Evolutionary conservation across 805 yeast species (phyloP).

Genomic region (Zygotorulaspora sp.): DNA sequence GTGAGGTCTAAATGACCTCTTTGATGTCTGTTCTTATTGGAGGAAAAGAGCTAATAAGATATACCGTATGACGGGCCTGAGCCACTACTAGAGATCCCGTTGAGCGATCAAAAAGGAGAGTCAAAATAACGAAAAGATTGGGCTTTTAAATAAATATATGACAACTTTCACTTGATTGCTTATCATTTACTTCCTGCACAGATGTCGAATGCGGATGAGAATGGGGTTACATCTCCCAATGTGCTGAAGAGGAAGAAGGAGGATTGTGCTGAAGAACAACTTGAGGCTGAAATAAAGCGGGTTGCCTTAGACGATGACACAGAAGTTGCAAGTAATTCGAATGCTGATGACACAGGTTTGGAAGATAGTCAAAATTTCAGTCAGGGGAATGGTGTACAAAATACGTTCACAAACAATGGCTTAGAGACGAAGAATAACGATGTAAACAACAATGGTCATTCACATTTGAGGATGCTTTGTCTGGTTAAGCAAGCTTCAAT

Average conservation of each 20-base stretch:
- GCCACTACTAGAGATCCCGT: too few species aligned
- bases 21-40: too few species aligned
- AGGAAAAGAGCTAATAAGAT: too few species aligned
- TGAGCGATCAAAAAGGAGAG: constrained; percentile 2
- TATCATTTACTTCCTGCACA: neutral
- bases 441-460: constrained; percentile 55
- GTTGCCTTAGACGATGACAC: constrained; percentile 67
- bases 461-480: constrained; percentile 69
- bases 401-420: constrained; percentile 23
- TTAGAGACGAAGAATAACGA: constrained; percentile 33
- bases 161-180: neutral
- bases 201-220: constrained; percentile 19
- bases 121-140: neutral
- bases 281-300: constrained; percentile 55
- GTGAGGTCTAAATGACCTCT: too few species aligned
- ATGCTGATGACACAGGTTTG: constrained; percentile 3
- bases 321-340: constrained; percentile 41
- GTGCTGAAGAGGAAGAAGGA: constrained; percentile 66
- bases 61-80: too few species aligned
- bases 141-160: neutral
- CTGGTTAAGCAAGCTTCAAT: constrained; percentile 69
- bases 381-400: constrained; percentile 4
- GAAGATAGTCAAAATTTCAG: constrained; percentile 2
- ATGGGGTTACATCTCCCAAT: constrained; percentile 19
- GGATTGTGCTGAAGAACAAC: constrained; percentile 41